Percentiles rank a stretch among this genome's conserved stretches.
phyloP scores from a whole-genome alignment of 1,139 yeast species.

The Schwanniomyces etchellsii region DNA sequence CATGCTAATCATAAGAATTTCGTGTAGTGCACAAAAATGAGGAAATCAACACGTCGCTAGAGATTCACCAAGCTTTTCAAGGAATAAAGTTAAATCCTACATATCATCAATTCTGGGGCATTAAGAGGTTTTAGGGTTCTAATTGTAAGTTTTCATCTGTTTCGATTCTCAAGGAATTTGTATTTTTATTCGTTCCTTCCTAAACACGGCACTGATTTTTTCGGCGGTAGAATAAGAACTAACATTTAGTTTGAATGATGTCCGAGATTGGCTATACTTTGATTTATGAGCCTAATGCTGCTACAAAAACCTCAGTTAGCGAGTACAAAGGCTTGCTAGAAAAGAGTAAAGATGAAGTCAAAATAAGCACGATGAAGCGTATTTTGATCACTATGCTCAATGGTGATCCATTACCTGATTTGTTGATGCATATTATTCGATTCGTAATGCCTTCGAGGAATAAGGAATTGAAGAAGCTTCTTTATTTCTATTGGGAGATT shows the following conservation, averaged over 20 bases:
- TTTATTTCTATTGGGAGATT: slow-evolving; percentile 97
- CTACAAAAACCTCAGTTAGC: slow-evolving; percentile 62
- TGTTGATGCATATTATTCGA: slow-evolving; percentile 94
- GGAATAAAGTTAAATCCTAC: no score
- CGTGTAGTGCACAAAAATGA: no score
- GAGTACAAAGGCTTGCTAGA: slow-evolving; percentile 81
- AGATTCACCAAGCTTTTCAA: no score
- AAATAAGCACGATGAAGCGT: slow-evolving; percentile 85
- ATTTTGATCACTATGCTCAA: slow-evolving; percentile 83
- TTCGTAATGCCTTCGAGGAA: slow-evolving; percentile 94
- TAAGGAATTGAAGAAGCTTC: slow-evolving; percentile 84
- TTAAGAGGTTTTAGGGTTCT: no score
- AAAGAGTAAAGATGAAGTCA: slow-evolving; percentile 83
- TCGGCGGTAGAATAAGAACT: no score
- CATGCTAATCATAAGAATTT: no score
- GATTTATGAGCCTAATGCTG: slow-evolving; percentile 71
- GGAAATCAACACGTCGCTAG: no score
- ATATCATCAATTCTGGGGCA: no score
- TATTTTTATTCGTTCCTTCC: no score
- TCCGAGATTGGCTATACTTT: slow-evolving; percentile 61
- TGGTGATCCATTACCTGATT: slow-evolving; percentile 92
- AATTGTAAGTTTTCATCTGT: no score
- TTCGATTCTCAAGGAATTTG: no score
- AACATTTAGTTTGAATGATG: slow-evolving; percentile 19
- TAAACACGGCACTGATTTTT: no score